phyloP scores from a whole-genome alignment of 805 yeast genomes.

The Monosporozyma solicola region DNA sequence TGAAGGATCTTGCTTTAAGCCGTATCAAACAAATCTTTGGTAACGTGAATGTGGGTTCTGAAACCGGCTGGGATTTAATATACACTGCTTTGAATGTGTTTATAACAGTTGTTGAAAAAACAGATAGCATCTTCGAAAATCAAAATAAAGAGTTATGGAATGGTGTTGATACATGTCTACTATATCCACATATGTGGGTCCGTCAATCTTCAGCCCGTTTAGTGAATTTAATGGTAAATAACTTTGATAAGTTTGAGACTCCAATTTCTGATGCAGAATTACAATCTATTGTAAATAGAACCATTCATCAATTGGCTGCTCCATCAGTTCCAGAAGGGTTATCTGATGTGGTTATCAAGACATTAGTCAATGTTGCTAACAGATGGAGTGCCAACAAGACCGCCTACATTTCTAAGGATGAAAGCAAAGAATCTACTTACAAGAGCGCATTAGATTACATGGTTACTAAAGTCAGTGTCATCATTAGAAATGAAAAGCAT shows the following conservation, averaged over 20 bases:
- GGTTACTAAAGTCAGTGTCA: slow-evolving; percentile 48
- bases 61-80: slow-evolving; percentile 66
- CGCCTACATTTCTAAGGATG: slow-evolving; percentile 29
- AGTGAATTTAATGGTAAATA: slow-evolving; percentile 42
- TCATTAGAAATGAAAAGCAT: slow-evolving; percentile 58
- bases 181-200: slow-evolving; percentile 91
- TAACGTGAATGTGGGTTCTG: slow-evolving; percentile 33
- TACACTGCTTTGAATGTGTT: slow-evolving; percentile 56
- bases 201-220: slow-evolving; percentile 58
- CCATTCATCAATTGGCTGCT: slow-evolving; percentile 74
- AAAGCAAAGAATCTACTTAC: slow-evolving; percentile 15
- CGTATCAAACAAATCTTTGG: slow-evolving; percentile 30
- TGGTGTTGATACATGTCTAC: slow-evolving; percentile 42
- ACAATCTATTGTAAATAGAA: slow-evolving; percentile 60
- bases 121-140: slow-evolving; percentile 24
- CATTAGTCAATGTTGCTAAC: slow-evolving; percentile 50
- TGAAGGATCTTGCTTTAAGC: slow-evolving; percentile 36
- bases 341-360: slow-evolving; percentile 57
- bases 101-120: slow-evolving; percentile 33
- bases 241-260: slow-evolving; percentile 26
- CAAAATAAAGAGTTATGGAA: slow-evolving; percentile 41
- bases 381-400: slow-evolving; percentile 48
- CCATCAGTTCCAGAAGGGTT: slow-evolving; percentile 58
- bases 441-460: slow-evolving; percentile 30
- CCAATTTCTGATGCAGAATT: slow-evolving; percentile 39